Evolutionary conservation across 306 rosid genomes (phyloP).

Genomic region (apple (Malus domestica)): ASM211411v1 NC_041790.1:28947501-28948000

Average conservation of each 20-base stretch:
- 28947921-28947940: neutral
- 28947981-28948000: neutral
- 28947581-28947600: slow-evolving; percentile 86
- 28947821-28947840: slow-evolving; percentile 16
- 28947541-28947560: slow-evolving; percentile 49
- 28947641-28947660: slow-evolving; percentile 35
- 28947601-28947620: slow-evolving; percentile 76
- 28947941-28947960: neutral
- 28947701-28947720: neutral
- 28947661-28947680: neutral
- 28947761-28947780: neutral
- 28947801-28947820: neutral
- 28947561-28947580: slow-evolving; percentile 60
- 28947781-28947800: neutral
- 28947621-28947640: slow-evolving; percentile 69
- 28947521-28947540: slow-evolving; percentile 66
- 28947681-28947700: neutral
- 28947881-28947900: slow-evolving; percentile 22
- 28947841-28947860: slow-evolving; percentile 33
- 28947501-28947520: slow-evolving; percentile 67
- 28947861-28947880: slow-evolving; percentile 24
- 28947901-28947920: slow-evolving; percentile 11
- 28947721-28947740: neutral
- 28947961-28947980: neutral
- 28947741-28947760: neutral